phyloP scores from a whole-genome alignment of 257 asterid species.

The Scutellaria barbata region DNA sequence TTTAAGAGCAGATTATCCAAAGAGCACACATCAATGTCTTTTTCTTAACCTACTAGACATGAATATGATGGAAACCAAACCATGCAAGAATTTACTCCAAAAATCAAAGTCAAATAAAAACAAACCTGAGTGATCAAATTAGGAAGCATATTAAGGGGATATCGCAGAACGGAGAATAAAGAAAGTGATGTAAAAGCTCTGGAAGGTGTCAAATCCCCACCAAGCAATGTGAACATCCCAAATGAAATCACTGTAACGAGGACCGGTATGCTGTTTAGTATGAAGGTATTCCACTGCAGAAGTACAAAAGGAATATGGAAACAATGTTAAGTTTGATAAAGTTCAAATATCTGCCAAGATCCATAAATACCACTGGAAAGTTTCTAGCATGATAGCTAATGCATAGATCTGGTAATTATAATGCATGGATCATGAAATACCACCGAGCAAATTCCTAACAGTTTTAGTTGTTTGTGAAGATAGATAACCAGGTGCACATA shows the following conservation, averaged over 20 bases:
- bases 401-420: not conserved
- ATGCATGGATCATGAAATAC: not conserved
- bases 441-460: not conserved
- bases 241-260: slow-evolving; percentile 83
- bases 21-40: not conserved
- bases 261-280: slow-evolving; percentile 82
- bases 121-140: slow-evolving; percentile 87
- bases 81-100: not conserved
- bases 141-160: slow-evolving; percentile 83
- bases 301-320: slow-evolving; percentile 26
- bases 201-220: slow-evolving; percentile 89
- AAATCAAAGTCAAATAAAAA: not conserved
- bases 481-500: not conserved
- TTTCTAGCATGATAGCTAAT: slow-evolving; percentile 11
- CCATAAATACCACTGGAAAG: slow-evolving; percentile 25
- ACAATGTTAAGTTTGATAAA: slow-evolving; percentile 34
- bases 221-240: slow-evolving; percentile 76
- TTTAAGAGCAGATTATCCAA: slow-evolving; percentile 4
- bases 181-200: slow-evolving; percentile 90
- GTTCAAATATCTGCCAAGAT: not conserved
- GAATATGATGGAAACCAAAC: slow-evolving; percentile 16
- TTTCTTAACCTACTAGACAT: slow-evolving; percentile 8
- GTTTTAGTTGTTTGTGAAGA: not conserved
- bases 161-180: slow-evolving; percentile 73
- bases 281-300: slow-evolving; percentile 83